These are phyloP conservation scores for Spinacia oleracea DNA, from an alignment of 179 eudicot species.

Conservation along the genomic window DNA sequence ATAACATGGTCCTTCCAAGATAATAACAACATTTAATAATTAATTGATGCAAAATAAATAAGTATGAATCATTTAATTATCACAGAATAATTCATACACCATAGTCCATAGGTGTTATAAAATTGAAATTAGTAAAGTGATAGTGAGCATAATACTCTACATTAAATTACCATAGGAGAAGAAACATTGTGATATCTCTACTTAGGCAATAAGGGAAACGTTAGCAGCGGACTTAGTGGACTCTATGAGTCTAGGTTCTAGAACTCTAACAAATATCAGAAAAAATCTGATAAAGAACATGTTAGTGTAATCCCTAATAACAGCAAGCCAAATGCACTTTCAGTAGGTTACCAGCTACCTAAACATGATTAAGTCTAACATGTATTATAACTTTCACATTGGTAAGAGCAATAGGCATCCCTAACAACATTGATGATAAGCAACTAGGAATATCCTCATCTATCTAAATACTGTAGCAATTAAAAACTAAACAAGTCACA, in stretches of 20 bases:
- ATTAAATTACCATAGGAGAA: not conserved
- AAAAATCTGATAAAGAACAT: not conserved
- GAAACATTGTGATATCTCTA: not conserved
- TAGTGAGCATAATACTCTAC: not conserved
- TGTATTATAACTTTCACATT: not conserved
- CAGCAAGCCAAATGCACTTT: not conserved
- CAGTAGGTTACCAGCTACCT: not conserved
- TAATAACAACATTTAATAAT: not conserved
- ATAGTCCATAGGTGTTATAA: not conserved
- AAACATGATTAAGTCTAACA: not conserved
- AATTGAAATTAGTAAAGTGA: not conserved
- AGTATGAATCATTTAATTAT: not conserved
- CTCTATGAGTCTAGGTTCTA: not conserved
- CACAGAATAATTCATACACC: too few species aligned
- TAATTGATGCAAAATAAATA: not conserved
- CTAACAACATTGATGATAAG: not conserved
- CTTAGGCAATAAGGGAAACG: not conserved
- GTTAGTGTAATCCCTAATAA: not conserved
- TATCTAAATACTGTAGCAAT: not conserved
- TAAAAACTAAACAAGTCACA: not conserved
- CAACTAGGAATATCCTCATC: not conserved
- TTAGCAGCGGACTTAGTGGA: not conserved
- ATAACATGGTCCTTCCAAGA: not conserved
- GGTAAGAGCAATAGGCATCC: not conserved
- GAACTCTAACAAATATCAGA: not conserved